Evolutionary conservation across 371 early-diverging fungal genomes (phyloP).

Genomic region (Zopfochytrium polystomum): DNA sequence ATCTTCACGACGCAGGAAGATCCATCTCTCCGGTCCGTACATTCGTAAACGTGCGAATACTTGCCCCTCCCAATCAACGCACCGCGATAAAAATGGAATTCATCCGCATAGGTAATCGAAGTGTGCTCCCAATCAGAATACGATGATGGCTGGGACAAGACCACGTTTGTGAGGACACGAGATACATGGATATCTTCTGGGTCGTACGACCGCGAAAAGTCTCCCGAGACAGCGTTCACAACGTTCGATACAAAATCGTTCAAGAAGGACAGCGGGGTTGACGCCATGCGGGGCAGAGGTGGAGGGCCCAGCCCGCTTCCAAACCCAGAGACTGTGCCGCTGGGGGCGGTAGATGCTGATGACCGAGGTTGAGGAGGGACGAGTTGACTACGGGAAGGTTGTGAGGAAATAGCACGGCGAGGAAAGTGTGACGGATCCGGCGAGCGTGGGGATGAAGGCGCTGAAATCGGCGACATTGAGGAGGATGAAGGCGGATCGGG

Average conservation of each 20-base stretch:
- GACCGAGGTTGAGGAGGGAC: background rate
- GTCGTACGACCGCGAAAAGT: too few species aligned
- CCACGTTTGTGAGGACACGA: background rate
- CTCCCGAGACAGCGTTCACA: too few species aligned
- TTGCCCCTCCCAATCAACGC: constrained; percentile 23
- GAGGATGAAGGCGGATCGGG: background rate
- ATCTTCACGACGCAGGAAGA: constrained; percentile 49
- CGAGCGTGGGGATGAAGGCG: background rate
- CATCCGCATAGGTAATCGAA: background rate
- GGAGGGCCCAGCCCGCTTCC: background rate
- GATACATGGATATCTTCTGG: background rate
- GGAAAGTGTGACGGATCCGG: background rate
- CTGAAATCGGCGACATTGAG: background rate
- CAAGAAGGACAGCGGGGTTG: too few species aligned
- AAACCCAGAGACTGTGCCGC: background rate
- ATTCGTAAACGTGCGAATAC: constrained; percentile 23
- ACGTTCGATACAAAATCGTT: too few species aligned
- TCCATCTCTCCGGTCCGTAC: constrained; percentile 3
- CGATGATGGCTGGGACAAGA: background rate
- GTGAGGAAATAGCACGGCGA: background rate
- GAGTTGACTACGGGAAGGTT: too few species aligned
- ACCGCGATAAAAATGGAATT: constrained; percentile 1
- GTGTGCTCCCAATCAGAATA: constrained; percentile 5
- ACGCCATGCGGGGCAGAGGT: too few species aligned
- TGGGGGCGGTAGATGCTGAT: background rate